Percentiles rank a stretch among this genome's conserved stretches.
These are phyloP conservation scores for Plasmopara viticola DNA, from an alignment of 352 stramenopile species.

Conservation along the genomic window DNA sequence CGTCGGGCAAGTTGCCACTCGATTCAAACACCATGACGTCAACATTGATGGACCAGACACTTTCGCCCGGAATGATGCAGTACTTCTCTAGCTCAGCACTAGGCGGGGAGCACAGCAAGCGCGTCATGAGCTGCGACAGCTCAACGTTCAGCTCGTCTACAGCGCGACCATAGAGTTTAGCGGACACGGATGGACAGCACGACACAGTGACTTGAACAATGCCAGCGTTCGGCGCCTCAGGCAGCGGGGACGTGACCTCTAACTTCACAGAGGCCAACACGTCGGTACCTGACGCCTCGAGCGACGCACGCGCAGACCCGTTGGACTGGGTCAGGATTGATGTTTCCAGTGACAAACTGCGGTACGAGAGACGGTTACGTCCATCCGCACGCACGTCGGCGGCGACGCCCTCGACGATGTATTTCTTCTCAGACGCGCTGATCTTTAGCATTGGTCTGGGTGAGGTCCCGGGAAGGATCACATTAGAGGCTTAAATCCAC, in stretches of 20 bases:
- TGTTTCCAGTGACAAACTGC: slow-evolving; percentile 56
- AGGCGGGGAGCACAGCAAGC: slow-evolving; percentile 48
- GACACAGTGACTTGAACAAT: slow-evolving; percentile 50
- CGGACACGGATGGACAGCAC: slow-evolving; percentile 67
- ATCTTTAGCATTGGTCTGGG: slow-evolving; percentile 57
- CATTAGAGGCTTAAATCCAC: too few species aligned
- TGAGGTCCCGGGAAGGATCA: neutral
- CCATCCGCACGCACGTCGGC: slow-evolving; percentile 65
- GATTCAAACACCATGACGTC: slow-evolving; percentile 81
- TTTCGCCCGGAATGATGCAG: slow-evolving; percentile 66
- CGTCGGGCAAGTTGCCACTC: slow-evolving; percentile 59
- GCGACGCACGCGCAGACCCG: slow-evolving; percentile 61
- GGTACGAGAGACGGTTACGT: slow-evolving; percentile 56
- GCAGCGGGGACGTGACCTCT: slow-evolving; percentile 44
- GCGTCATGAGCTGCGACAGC: slow-evolving; percentile 72
- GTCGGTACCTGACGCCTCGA: slow-evolving; percentile 61
- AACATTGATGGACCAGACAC: slow-evolving; percentile 63
- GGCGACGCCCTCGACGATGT: slow-evolving; percentile 66
- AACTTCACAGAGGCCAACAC: slow-evolving; percentile 76
- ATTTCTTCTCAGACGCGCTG: slow-evolving; percentile 65
- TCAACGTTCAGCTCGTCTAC: slow-evolving; percentile 75
- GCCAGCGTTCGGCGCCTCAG: slow-evolving; percentile 42
- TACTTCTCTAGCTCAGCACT: slow-evolving; percentile 46
- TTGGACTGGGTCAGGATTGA: slow-evolving; percentile 72
- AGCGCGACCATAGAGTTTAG: slow-evolving; percentile 60